A percentile compares a stretch with the other conserved stretches of the same genome.
Conservation (phyloP, 495 filamentous ascomycete genomes). For the Penicillium chermesinum region DNA sequence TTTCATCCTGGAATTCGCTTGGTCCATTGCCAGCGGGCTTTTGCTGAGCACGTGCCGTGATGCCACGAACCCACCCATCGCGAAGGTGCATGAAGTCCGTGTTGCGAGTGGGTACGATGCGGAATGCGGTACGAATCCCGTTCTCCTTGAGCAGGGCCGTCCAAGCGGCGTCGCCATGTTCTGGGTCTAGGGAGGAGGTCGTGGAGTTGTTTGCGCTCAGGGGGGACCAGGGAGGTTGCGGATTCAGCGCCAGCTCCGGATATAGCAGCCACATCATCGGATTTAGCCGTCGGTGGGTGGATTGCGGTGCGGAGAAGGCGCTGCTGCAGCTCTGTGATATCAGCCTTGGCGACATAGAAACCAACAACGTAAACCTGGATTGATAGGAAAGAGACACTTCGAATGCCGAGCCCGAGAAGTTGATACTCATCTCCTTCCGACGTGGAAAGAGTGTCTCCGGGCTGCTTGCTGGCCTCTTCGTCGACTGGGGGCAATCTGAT, state of each 20-base stretch:
- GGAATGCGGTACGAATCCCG: slow-evolving; percentile 62
- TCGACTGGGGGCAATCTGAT: slow-evolving; percentile 53
- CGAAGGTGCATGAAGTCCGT: slow-evolving; percentile 89
- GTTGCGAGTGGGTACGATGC: slow-evolving; percentile 78
- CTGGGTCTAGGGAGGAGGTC: slow-evolving; percentile 62
- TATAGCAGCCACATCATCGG: slow-evolving; percentile 38
- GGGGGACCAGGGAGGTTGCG: slow-evolving; percentile 77
- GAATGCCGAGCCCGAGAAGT: slow-evolving; percentile 77
- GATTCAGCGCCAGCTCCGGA: slow-evolving; percentile 50
- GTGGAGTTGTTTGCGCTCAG: slow-evolving; percentile 68
- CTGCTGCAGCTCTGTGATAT: slow-evolving; percentile 58
- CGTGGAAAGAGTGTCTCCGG: slow-evolving; percentile 31
- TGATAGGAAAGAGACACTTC: slow-evolving; percentile 83
- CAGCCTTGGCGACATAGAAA: slow-evolving; percentile 75
- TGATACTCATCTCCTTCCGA: slow-evolving; percentile 64
- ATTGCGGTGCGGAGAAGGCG: slow-evolving; percentile 46
- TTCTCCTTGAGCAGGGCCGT: slow-evolving; percentile 58
- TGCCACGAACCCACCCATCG: slow-evolving; percentile 82
- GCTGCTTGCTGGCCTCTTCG: slow-evolving; percentile 33
- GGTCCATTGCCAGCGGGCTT: slow-evolving; percentile 15
- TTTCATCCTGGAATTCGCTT: slow-evolving; percentile 57
- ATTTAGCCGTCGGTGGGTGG: slow-evolving; percentile 21
- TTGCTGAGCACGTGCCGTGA: slow-evolving; percentile 62
- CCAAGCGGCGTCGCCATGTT: slow-evolving; percentile 65
- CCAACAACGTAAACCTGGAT: slow-evolving; percentile 95